Conservation (phyloP, 495 filamentous ascomycete genomes). For the Penicillium daleae region DNA sequence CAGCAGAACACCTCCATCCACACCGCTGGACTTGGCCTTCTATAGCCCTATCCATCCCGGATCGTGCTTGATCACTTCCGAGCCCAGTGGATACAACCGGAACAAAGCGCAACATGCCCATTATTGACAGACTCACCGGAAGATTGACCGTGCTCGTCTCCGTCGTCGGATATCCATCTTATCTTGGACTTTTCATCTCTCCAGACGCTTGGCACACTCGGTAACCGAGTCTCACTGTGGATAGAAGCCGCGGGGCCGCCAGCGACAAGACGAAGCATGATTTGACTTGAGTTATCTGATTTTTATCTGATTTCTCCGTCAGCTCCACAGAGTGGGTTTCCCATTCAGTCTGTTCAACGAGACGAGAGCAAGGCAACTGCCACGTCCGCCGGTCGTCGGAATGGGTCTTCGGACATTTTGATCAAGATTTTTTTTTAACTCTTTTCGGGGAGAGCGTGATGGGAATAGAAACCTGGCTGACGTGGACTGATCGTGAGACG, state of each 20-base stretch:
- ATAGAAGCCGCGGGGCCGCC: constrained; percentile 21
- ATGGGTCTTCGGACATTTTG: neutral
- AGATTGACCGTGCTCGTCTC: neutral
- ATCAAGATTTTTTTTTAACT: neutral
- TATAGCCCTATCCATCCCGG: neutral
- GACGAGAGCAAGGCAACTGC: neutral
- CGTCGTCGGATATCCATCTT: constrained; percentile 11
- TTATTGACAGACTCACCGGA: neutral
- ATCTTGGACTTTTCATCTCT: constrained; percentile 13
- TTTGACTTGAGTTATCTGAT: constrained; percentile 36
- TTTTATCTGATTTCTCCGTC: constrained; percentile 34
- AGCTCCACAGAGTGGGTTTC: constrained; percentile 31
- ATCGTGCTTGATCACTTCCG: neutral
- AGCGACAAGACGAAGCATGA: constrained; percentile 18
- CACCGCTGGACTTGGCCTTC: neutral
- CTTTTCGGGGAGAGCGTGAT: neutral
- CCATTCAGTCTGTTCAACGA: constrained; percentile 6
- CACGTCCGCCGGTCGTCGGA: neutral
- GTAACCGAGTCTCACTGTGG: constrained; percentile 28
- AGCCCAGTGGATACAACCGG: neutral
- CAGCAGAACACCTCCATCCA: neutral
- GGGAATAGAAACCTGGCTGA: neutral
- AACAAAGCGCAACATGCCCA: neutral
- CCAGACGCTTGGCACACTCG: constrained; percentile 28
- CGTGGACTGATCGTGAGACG: constrained; percentile 4